Base-by-base conservation (phyloP, 208 protist species). In the Chromosphaera perkinsii region DNA sequence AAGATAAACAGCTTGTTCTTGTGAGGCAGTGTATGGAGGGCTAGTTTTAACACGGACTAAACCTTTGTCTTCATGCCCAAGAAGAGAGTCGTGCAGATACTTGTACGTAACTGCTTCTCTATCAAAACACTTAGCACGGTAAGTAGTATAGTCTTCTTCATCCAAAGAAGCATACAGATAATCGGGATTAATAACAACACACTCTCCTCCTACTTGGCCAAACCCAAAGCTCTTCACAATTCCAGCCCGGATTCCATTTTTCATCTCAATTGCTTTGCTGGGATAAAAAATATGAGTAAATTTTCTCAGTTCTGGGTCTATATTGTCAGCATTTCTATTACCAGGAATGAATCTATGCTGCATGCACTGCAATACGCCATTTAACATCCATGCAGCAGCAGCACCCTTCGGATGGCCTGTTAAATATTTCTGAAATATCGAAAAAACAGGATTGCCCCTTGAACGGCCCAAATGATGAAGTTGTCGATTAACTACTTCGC, bases 301-400 rank as follows among this genome's bases (percentile, higher is more conserved):
- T 39, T 66, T n/a, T 33, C 29, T 29, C 24, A 87, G 58, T 48
- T 49, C 64, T 36, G 31, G 24, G 45, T 82, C 77, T 37, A 87
- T 66, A 48, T 87, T 86, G 70, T 87, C 83, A 22, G 73, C 72
- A 65, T 87, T 87, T 58, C 83, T 60, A 66, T 87, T 87, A 55
- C 83, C 83, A n/a, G 83, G 83, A 20, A 87, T 59, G 29, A 84
- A 42, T 49, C 65, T 54, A 32, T 60, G 31, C 32, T 67, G 51
- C 63, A 87, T 73, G 27, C 35, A 51, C 56, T 87, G 81, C 1
- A 87, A 60, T 47, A 83, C 39, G 48, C 83, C 83, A 65, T 87
- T 87, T 36, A 87, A 70, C 83, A 87, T 87, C 83, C 83, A 87
- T 32, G 82, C 81, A 0, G 72, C 72, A 4, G 83, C 83, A 31